These are phyloP conservation scores for Cladorrhinum samala DNA, from an alignment of 495 filamentous ascomycete genomes.

Conservation along the genomic window DNA sequence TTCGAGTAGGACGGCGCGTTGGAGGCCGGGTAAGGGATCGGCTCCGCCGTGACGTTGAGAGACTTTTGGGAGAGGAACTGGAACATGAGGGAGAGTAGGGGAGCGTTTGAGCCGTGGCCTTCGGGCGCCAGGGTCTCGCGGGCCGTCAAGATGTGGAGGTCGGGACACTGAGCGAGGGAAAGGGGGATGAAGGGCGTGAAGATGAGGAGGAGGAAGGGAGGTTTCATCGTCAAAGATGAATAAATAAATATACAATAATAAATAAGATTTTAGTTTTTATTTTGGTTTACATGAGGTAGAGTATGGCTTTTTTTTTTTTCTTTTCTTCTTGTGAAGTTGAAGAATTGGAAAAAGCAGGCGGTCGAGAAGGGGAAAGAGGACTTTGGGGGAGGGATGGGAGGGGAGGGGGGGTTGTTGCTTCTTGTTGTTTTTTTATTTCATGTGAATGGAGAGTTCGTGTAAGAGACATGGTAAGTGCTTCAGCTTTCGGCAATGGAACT, in stretches of 20 bases:
- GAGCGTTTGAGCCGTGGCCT: conserved; percentile 39
- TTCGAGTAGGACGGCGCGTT: conserved; percentile 46
- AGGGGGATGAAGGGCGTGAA: neutral
- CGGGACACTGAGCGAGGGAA: conserved; percentile 30
- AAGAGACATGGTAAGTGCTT: no score
- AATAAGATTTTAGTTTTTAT: neutral
- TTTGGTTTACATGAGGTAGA: neutral
- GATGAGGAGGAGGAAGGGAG: neutral
- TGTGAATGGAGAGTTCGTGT: no score
- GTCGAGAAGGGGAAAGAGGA: neutral
- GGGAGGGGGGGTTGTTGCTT: neutral
- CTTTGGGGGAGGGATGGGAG: neutral
- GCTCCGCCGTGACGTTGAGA: conserved; percentile 49
- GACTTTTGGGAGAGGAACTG: no score
- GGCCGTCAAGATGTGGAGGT: conserved; percentile 54
- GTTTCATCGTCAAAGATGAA: no score
- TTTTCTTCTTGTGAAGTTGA: neutral
- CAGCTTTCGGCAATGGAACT: no score
- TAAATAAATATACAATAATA: no score
- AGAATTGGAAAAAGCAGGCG: neutral
- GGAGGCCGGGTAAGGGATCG: conserved; percentile 54
- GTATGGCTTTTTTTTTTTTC: no score
- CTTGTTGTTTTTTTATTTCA: no score
- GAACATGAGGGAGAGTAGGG: conserved; percentile 21
- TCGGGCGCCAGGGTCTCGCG: conserved; percentile 53